A percentile compares a stretch with the other conserved stretches of the same genome.
phyloP scores from a whole-genome alignment of 495 filamentous ascomycete species.

The Amorphotheca resinae region DNA sequence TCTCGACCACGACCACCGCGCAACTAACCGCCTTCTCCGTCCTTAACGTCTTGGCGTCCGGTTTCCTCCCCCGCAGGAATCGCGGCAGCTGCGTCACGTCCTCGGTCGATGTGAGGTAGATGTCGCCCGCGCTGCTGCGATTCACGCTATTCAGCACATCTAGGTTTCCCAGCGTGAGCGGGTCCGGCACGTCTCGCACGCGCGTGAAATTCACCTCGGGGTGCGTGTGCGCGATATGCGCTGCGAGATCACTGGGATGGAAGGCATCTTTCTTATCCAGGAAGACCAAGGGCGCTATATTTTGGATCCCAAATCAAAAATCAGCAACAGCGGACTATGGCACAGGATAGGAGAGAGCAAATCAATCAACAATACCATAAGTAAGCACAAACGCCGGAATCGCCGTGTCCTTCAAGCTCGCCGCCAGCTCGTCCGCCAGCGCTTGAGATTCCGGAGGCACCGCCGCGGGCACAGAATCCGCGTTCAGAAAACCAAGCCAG shows the following conservation, averaged over 20 bases:
- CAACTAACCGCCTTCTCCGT: slow-evolving; percentile 12
- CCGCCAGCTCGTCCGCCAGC: neutral
- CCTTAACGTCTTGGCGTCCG: slow-evolving; percentile 7
- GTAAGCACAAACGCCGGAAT: slow-evolving; percentile 7
- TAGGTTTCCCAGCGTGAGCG: slow-evolving; percentile 50
- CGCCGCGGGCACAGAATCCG: neutral
- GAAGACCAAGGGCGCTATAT: slow-evolving; percentile 68
- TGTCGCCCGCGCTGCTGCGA: slow-evolving; percentile 28
- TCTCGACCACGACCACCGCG: slow-evolving; percentile 16
- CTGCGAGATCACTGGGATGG: slow-evolving; percentile 80
- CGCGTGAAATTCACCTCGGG: slow-evolving; percentile 58
- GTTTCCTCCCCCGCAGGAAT: slow-evolving; percentile 11
- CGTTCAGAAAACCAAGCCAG: neutral
- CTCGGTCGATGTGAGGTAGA: slow-evolving; percentile 18
- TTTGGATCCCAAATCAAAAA: no score
- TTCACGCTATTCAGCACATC: slow-evolving; percentile 36
- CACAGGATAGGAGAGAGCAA: no score
- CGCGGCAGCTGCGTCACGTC: slow-evolving; percentile 5
- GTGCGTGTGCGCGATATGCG: slow-evolving; percentile 69
- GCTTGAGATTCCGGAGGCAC: slow-evolving; percentile 1
- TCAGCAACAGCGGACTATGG: no score
- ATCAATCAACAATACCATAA: slow-evolving; percentile 7
- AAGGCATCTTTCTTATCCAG: slow-evolving; percentile 78
- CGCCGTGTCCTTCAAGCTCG: neutral
- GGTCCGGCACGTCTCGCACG: slow-evolving; percentile 40